Conservation (phyloP, 305 asterid genomes). For the Plantago lanceolata region DNA sequence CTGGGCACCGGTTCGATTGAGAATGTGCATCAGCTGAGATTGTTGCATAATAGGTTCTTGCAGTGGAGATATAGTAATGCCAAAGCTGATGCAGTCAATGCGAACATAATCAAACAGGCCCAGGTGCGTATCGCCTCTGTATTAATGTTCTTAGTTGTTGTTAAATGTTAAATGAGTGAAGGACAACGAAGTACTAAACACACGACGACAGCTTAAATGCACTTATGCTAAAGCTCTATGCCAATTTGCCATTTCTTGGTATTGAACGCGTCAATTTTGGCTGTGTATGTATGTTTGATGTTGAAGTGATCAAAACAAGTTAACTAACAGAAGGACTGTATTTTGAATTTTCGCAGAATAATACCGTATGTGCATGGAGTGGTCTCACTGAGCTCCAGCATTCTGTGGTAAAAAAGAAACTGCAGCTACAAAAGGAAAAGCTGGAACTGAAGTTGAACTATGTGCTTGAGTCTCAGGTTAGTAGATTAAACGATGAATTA, state of each 20-base stretch:
- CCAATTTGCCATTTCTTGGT: too few relatives aligned
- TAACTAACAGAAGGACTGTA: not conserved
- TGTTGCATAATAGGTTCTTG: conserved; percentile 51
- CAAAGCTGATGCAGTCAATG: conserved; percentile 41
- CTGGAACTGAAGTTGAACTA: conserved; percentile 48
- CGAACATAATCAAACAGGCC: conserved; percentile 29
- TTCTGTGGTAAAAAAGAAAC: conserved; percentile 50
- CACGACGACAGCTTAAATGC: too few relatives aligned
- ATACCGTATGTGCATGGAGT: conserved; percentile 37
- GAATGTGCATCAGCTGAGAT: conserved; percentile 47
- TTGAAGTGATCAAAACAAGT: not conserved
- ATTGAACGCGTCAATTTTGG: not conserved
- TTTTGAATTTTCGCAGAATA: conserved; percentile 38
- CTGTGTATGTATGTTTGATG: not conserved
- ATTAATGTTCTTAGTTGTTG: not conserved
- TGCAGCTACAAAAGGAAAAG: conserved; percentile 60
- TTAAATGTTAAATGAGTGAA: too few relatives aligned
- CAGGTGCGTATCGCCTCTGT: conserved; percentile 36
- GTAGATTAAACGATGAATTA: conserved; percentile 10
- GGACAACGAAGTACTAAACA: too few relatives aligned
- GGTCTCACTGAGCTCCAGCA: conserved; percentile 38
- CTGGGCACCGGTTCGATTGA: conserved; percentile 49
- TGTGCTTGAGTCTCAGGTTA: conserved; percentile 56
- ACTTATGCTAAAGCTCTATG: too few relatives aligned
- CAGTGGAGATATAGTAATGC: conserved; percentile 80